These are phyloP conservation scores for Rhodotorula paludigena DNA, from an alignment of 768 basidiomycete species.

Conservation along the genomic window DNA sequence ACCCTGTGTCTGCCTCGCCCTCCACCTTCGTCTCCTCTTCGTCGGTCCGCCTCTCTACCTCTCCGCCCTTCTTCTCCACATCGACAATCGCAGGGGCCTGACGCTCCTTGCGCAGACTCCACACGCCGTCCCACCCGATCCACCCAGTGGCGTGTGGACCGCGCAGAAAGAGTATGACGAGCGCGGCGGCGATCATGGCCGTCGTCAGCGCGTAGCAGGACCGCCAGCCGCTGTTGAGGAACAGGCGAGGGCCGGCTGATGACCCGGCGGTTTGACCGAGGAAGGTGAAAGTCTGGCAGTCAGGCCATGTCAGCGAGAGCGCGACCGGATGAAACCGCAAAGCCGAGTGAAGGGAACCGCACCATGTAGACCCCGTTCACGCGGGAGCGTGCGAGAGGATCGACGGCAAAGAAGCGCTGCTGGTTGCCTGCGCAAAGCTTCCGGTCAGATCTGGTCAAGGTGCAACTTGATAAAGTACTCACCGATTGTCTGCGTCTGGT, in stretches of 20 bases:
- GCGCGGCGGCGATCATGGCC: not conserved
- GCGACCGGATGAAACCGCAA: not conserved
- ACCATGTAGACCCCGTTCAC: conserved; percentile 68
- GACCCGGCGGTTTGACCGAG: conserved; percentile 18
- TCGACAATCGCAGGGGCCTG: not conserved
- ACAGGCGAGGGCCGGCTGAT: conserved; percentile 11
- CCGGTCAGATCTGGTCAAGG: no score
- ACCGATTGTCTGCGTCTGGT: conserved; percentile 38
- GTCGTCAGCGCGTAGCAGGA: conserved; percentile 5
- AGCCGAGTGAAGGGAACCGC: not conserved
- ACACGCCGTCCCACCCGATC: conserved; percentile 25
- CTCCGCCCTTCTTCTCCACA: not conserved
- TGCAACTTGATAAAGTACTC: no score
- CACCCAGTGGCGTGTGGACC: conserved; percentile 12
- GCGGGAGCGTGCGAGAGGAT: conserved; percentile 58
- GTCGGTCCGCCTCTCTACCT: not conserved
- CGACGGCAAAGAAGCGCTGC: conserved; percentile 24
- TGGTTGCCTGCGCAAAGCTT: no score
- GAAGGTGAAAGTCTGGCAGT: not conserved
- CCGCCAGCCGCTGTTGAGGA: conserved; percentile 14
- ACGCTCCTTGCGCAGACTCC: conserved; percentile 6
- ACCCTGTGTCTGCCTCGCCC: no score
- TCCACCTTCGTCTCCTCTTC: not conserved
- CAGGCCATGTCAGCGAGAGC: not conserved
- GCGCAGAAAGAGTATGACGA: conserved; percentile 5